Evolutionary conservation across 441 rosid species (phyloP), one percentile per base, ranked within the genome.

Genomic region (Arabidopsis lyrata): DNA sequence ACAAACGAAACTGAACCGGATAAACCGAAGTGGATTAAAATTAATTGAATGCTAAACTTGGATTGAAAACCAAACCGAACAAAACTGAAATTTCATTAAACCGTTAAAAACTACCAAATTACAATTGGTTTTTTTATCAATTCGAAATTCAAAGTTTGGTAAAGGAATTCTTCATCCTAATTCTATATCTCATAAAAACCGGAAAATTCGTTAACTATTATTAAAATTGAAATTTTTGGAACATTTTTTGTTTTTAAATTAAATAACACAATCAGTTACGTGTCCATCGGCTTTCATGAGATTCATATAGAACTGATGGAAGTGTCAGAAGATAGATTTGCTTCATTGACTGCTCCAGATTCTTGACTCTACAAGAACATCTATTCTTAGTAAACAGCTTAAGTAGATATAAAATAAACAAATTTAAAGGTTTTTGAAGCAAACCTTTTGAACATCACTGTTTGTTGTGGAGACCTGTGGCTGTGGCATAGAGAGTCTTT

Each of bases 291-390:
- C 45, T 32, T 66, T 35, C 54, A 31, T 66, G 55, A 31, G 10
- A 59, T 38, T 74, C 66, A 63, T 63, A 76, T 39, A 32, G 79
- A 76, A 22, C 48, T 56, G 34, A 76, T 69, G 2, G 79, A 76
- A 12, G 75, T 76, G 64, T 69, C 71, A 11, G 75, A 76, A 35
- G 79, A 76, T 32, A 10, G 13, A 27, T 48, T 58, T 18, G 38
- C 54, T 11, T 69, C 79, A 63, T 56, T 36, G 35, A 6, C 71
- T 69, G 39, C 78, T 68, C 24, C 56, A 61, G 64, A 61, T 63
- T 76, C 80, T 56, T 60, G 66, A 63, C 60, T 63, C 80, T 75
- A 61, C 78, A 70, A 55, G 4, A 62, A 36, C 53, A 41, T 20
- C 8, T 54, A 41, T 47, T 14, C 27, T 55, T 75, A 44, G 55